phyloP scores from a whole-genome alignment of 2,329 filamentous ascomycete genomes.

The Ilyonectria sp. region DNA sequence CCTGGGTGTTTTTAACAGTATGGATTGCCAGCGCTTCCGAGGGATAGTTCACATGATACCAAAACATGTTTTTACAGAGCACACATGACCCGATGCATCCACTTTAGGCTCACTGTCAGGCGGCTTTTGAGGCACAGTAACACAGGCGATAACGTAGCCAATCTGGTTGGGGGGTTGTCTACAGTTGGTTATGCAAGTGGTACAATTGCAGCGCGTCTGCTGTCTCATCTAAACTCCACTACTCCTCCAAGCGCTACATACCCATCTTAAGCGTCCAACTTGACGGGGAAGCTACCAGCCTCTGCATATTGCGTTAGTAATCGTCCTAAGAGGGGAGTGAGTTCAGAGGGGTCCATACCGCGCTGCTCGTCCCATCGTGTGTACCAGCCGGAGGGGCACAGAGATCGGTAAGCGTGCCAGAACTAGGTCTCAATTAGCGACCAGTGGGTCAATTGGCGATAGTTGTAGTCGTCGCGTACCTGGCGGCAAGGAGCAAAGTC shows the following conservation, averaged over 20 bases:
- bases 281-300: slow-evolving; percentile 77
- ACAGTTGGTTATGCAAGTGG: slow-evolving; percentile 52
- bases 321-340: slow-evolving; percentile 26
- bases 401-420: slow-evolving; percentile 94
- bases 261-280: slow-evolving; percentile 70
- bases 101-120: slow-evolving; percentile 32
- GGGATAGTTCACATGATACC: slow-evolving; percentile 41
- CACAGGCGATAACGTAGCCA: slow-evolving; percentile 37
- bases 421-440: slow-evolving; percentile 73
- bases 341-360: slow-evolving; percentile 70
- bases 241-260: slow-evolving; percentile 42
- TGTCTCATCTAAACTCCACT: slow-evolving; percentile 48
- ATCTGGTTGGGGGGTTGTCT: slow-evolving; percentile 46
- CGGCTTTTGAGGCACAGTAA: slow-evolving; percentile 26
- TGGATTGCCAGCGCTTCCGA: slow-evolving; percentile 37
- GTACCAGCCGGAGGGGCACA: slow-evolving; percentile 96
- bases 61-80: slow-evolving; percentile 29
- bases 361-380: slow-evolving; percentile 97
- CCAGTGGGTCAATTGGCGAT: background rate
- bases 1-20: slow-evolving; percentile 33
- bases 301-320: slow-evolving; percentile 62
- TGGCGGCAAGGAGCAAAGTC: slow-evolving; percentile 97
- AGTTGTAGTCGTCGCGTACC: slow-evolving; percentile 66
- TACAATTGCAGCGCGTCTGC: slow-evolving; percentile 56
- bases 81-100: slow-evolving; percentile 18